These are phyloP conservation scores for Phytopythium sindhum DNA, from an alignment of 352 stramenopile species.

Conservation along the genomic window DNA sequence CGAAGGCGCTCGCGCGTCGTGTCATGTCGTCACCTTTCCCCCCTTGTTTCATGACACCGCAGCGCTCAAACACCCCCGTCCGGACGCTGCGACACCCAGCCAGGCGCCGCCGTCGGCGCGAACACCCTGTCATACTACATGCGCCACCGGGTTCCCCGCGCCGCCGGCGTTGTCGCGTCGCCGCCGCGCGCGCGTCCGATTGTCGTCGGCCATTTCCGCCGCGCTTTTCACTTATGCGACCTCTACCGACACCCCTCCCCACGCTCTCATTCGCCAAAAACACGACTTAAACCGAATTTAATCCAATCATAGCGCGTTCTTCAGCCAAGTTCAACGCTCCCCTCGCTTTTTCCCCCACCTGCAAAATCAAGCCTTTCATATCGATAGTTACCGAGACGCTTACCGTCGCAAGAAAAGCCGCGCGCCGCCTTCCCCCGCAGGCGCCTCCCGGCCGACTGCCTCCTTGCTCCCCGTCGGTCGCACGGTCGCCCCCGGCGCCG, in stretches of 20 bases:
- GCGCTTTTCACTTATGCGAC: neutral
- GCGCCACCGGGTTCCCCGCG: neutral
- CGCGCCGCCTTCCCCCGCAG: too few relatives aligned
- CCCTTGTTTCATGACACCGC: too few relatives aligned
- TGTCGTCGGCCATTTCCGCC: too few relatives aligned
- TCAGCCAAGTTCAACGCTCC: neutral
- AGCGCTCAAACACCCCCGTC: neutral
- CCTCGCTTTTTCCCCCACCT: neutral
- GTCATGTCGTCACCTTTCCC: neutral
- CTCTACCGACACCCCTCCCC: neutral
- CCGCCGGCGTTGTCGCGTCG: neutral
- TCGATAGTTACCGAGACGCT: too few relatives aligned
- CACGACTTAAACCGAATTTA: neutral
- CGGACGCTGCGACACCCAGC: too few relatives aligned
- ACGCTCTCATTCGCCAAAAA: neutral
- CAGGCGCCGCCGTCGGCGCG: too few relatives aligned
- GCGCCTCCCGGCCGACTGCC: too few relatives aligned
- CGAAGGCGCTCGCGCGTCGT: too few relatives aligned
- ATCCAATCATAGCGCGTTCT: neutral
- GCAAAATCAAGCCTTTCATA: neutral
- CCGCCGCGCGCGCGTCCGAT: too few relatives aligned
- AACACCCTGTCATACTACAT: too few relatives aligned
- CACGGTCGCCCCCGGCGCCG: too few relatives aligned
- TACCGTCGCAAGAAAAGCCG: neutral
- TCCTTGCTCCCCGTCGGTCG: too few relatives aligned